Evolutionary conservation across 2,329 filamentous ascomycete species (phyloP), one percentile per base, ranked within the genome.

Genomic region (Zelopaecilomyces penicillatus): DNA sequence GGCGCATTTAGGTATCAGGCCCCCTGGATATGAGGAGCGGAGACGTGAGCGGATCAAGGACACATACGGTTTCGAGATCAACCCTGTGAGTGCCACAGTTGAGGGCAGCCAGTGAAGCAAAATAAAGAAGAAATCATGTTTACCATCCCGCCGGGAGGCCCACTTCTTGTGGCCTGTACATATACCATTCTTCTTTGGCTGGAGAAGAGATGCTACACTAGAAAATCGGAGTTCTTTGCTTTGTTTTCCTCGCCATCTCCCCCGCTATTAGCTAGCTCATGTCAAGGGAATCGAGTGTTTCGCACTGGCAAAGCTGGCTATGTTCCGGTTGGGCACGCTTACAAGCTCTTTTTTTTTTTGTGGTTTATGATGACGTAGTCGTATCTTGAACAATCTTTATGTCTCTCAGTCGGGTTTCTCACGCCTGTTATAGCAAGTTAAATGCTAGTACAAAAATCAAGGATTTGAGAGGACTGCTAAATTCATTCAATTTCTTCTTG

Each of bases 41-140:
- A 82, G 90, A 65, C 79, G 80, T 54, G 74, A 89, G 70, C 78
- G 87, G 56, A 76, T 96, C 65, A 83, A 87, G 76, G 83, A 88
- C 67, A 87, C 82, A 65, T 95, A 95, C 60, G 88, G 89, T 47
- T 79, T 94, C 59, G 88, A 95, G 53, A 82, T 95, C 59, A 78
- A 83, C 59, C 76, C 81, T 44, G 78, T 83, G 53, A 75, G 66
- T 46, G 71, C 75, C 37, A 68, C 66, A 39, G 63, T 66, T 52
- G 69, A 78, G 44, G 65, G 64, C 47, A 67, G 65, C 58, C 59
- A 61, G 58, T 67, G 59, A 60, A 52, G 50, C 47, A 50, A 52
- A 64, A 57, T 50, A 57, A 48, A 51, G 49, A 46, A 48, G 45
- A 48, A 54, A 52, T 48, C 50, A 54, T 52, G 45, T 19, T 19